Conservation (phyloP, 768 basidiomycete genomes). For the Boletus rex-veris region DNA sequence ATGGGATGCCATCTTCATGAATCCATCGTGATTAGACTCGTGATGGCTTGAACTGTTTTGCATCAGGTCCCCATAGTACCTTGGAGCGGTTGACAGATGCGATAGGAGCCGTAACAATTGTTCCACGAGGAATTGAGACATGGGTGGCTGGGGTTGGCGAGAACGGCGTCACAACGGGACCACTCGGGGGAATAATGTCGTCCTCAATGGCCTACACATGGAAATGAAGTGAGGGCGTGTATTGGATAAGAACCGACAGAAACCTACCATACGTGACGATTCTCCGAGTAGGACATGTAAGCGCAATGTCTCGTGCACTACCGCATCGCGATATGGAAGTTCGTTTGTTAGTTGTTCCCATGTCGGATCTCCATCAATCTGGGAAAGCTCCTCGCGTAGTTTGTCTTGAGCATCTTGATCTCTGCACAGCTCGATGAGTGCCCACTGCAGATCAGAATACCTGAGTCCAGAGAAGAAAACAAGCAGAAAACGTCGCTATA, state of each 20-base stretch:
- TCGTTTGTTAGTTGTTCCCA: slow-evolving; percentile 49
- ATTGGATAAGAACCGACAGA: neutral
- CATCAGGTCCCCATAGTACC: slow-evolving; percentile 58
- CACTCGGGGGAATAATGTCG: slow-evolving; percentile 53
- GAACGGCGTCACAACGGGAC: slow-evolving; percentile 40
- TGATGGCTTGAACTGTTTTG: slow-evolving; percentile 57
- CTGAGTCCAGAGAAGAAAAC: neutral
- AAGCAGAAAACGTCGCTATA: no score
- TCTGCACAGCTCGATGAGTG: slow-evolving; percentile 50
- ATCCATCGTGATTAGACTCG: no score
- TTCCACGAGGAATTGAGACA: slow-evolving; percentile 46
- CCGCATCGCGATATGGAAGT: slow-evolving; percentile 54
- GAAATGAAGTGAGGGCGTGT: neutral
- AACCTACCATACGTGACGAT: slow-evolving; percentile 9
- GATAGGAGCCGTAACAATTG: slow-evolving; percentile 43
- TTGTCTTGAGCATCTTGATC: slow-evolving; percentile 43
- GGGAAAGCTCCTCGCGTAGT: slow-evolving; percentile 49
- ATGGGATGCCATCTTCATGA: slow-evolving; percentile 24
- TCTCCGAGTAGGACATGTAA: slow-evolving; percentile 39
- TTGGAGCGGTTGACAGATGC: slow-evolving; percentile 47
- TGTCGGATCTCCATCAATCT: slow-evolving; percentile 43
- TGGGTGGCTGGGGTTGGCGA: slow-evolving; percentile 34
- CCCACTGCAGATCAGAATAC: slow-evolving; percentile 36
- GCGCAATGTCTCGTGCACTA: slow-evolving; percentile 44
- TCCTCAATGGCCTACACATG: slow-evolving; percentile 45